Base-by-base conservation (phyloP, 1,284 basidiomycete genomes). In the Marasmius oreades region DNA sequence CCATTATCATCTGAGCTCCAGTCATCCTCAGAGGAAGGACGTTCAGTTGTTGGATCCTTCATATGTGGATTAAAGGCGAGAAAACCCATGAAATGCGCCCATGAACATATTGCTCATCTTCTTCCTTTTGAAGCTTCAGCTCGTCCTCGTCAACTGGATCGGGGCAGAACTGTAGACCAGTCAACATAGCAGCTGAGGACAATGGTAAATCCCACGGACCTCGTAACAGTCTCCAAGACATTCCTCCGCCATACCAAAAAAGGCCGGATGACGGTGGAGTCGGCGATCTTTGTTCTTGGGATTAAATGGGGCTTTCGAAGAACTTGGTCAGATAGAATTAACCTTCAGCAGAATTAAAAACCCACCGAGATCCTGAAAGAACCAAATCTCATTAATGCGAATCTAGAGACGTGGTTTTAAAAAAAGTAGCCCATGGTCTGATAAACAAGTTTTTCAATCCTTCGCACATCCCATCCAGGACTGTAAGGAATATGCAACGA, bases 401-500 rank as follows among this genome's bases (percentile, higher is more conserved):
- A 2, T 16, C 11, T n/a, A 7, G 2, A 42, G 44, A 52, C 34
- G 52, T 24, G 18, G 36, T 18, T n/a, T n/a, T n/a, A n/a, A 22
- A 14, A 28, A 11, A 2, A 45, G 16, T 11, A n/a, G 63, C 70
- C 42, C 59, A 75, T 74, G 24, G 80, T 84, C 61, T 78, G 76
- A 66, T 81, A 84, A 5, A 85, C 72, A 50, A 85, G 64, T 59
- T 79, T 84, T 55, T 83, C 80, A 57, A 85, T 82, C 52, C 79
- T 73, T 42, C 74, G 70, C 1, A 82, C 79, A 63, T 81, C 75
- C 81, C 82, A 85, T 1, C 80, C 78, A 36, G 81, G 81, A 3
- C 84, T 82, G 66, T 85, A 86, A 0, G 82, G 83, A 54, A 85
- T 80, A 62, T 85, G 82, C 42, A 85, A 69, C 5, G 75, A 75